These are phyloP conservation scores for Stephanodiscus minutulus DNA, from an alignment of 108 stramenopile species.

Conservation along the genomic window DNA sequence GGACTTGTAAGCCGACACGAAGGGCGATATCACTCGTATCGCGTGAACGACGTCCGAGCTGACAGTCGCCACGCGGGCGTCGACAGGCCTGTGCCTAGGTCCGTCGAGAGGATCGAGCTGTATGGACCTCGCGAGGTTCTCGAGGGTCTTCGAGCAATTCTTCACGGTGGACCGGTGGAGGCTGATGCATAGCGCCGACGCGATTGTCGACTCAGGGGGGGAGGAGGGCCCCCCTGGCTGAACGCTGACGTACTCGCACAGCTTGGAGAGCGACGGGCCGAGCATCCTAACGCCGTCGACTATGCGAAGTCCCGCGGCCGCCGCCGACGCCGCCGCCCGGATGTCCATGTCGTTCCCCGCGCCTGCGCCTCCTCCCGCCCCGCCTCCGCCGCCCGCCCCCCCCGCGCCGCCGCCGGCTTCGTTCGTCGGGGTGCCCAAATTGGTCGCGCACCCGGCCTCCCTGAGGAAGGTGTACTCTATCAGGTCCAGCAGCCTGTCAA, in stretches of 20 bases:
- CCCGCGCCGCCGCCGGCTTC: constrained; percentile 12
- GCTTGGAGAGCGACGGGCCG: constrained; percentile 84
- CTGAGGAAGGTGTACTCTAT: constrained; percentile 86
- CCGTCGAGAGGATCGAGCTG: constrained; percentile 80
- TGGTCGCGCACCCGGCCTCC: constrained; percentile 53
- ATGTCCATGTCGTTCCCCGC: constrained; percentile 55
- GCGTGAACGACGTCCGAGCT: constrained; percentile 82
- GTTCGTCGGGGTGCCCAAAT: constrained; percentile 12
- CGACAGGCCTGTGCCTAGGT: constrained; percentile 63
- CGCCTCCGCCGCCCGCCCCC: constrained; percentile 39
- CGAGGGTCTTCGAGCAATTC: constrained; percentile 78
- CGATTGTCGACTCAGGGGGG: constrained; percentile 49
- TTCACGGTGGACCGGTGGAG: constrained; percentile 89
- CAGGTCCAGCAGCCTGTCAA: constrained; percentile 82
- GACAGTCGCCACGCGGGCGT: constrained; percentile 74
- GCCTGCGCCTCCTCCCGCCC: constrained; percentile 47
- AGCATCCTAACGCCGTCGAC: constrained; percentile 89
- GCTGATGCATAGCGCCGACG: constrained; percentile 81
- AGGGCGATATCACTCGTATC: constrained; percentile 77
- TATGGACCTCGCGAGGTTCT: constrained; percentile 86
- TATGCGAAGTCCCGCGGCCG: constrained; percentile 82
- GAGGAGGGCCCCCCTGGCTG: not conserved
- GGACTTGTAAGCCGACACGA: constrained; percentile 84
- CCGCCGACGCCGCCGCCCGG: constrained; percentile 67
- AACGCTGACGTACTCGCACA: constrained; percentile 68